Conservation (phyloP, 495 filamentous ascomycete species). For the Cetradonia linearis region DNA sequence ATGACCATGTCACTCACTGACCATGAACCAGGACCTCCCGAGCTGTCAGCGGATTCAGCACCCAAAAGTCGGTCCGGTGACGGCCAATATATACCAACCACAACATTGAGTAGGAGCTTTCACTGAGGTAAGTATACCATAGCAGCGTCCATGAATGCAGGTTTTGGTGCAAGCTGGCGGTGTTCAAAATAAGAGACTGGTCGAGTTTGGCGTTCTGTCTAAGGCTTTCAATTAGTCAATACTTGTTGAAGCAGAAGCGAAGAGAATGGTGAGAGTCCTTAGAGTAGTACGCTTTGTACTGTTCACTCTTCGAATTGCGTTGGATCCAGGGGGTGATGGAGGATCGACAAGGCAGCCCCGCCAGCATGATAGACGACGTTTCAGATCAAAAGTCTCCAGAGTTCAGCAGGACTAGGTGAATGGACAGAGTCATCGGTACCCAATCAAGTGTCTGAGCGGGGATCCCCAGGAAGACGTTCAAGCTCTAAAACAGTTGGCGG, state of each 20-base stretch:
- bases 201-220: too few relatives aligned
- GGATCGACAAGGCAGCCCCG: neutral
- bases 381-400: neutral
- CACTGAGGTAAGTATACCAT: neutral
- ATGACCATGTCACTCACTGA: neutral
- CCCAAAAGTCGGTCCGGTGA: neutral
- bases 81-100: neutral
- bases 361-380: neutral
- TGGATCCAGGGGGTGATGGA: neutral
- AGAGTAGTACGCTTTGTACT: too few relatives aligned
- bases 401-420: neutral
- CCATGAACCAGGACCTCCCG: neutral
- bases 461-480: neutral
- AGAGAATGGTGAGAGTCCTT: too few relatives aligned
- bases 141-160: neutral
- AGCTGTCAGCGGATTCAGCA: neutral
- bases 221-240: too few relatives aligned
- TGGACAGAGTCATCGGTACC: neutral
- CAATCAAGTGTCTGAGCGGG: slow-evolving; percentile 1
- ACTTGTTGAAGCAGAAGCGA: too few relatives aligned
- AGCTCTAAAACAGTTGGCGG: neutral
- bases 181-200: too few relatives aligned
- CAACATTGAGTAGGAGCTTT: neutral
- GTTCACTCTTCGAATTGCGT: too few relatives aligned
- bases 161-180: neutral